Evolutionary conservation across 805 yeast genomes (phyloP).

Genomic region (Nakazawaea laoshanensis): DNA sequence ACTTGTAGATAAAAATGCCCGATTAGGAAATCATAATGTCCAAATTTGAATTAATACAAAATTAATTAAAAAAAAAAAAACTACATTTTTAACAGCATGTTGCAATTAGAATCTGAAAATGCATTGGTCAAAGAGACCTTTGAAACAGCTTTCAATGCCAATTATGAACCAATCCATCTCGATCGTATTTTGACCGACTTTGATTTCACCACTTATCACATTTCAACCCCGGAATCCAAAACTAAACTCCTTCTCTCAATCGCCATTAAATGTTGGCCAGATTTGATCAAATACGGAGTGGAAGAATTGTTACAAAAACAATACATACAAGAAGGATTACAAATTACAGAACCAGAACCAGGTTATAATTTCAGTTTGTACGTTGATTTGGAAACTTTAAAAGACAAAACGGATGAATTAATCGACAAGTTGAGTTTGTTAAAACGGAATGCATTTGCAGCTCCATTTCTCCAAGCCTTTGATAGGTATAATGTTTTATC

Average conservation of each 20-base stretch:
- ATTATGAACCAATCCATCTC: constrained; percentile 39
- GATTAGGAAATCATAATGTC: no score
- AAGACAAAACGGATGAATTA: constrained; percentile 40
- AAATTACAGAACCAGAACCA: constrained; percentile 50
- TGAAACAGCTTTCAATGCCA: constrained; percentile 54
- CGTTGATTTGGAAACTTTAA: constrained; percentile 45
- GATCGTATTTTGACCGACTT: constrained; percentile 92
- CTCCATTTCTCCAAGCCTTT: constrained; percentile 87
- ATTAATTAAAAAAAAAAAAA: background rate
- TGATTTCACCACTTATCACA: constrained; percentile 90
- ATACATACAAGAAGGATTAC: constrained; percentile 30
- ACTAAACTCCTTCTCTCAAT: constrained; percentile 57
- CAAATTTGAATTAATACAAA: background rate
- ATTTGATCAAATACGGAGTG: constrained; percentile 62
- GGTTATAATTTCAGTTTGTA: constrained; percentile 78
- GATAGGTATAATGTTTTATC: constrained; percentile 66
- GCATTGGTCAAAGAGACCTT: constrained; percentile 75
- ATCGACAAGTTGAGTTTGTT: constrained; percentile 63
- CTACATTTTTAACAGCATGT: constrained; percentile 36
- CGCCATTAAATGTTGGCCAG: constrained; percentile 70
- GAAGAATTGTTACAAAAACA: constrained; percentile 40
- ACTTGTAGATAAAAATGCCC: no score
- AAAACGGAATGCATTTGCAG: constrained; percentile 83
- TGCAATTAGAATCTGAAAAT: constrained; percentile 80
- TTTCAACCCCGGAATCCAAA: constrained; percentile 80